Evolutionary conservation across 2,329 filamentous ascomycete genomes (phyloP), one percentile per base, ranked within the genome.

Genomic region (Neofusicoccum ribis): DNA sequence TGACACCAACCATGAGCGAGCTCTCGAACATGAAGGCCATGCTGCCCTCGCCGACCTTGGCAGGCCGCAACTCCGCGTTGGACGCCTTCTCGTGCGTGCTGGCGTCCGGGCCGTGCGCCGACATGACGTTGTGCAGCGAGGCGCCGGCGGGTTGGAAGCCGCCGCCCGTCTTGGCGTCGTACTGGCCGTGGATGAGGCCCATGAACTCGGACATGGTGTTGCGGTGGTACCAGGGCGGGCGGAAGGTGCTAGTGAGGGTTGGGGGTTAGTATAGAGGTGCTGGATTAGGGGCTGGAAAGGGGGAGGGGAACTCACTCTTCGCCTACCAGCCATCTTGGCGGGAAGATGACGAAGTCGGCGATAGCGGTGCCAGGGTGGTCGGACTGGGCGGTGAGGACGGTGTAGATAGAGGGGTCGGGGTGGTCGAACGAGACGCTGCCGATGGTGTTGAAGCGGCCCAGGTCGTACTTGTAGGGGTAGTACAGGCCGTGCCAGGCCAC

Each of bases 401-500:
- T 87, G 76, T 85, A 90, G 69, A 90, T 86, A 9, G 83, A 86
- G 0, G 88, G 88, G 68, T 91, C 88, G 3, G 86, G 86, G 68
- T 91, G 88, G 71, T 91, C 88, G 69, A 83, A 84, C 7, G 81
- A 84, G 59, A 86, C 83, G 67, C 80, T 82, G 59, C 85, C 87
- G 51, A 85, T 81, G 12, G 74, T 86, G 76, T 76, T 84, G 83
- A 82, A 89, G 72, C 80, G 89, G 78, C 80, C 83, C 12, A 86
- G 76, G 67, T 85, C 83, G 75, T 85, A 85, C 70, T 85, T 86
- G 77, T 84, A 86, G 0, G 83, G 84, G 63, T 86, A 86, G 70
- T 89, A 89, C 60, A 85, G 87, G n/a, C 88, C 88, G 69, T 90
- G 88, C 88, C 89, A 91, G 1, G 87, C 88, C 0, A 90, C 86